These are phyloP conservation scores for Alternaria solani DNA, from an alignment of 2,329 filamentous ascomycete genomes.

Conservation along the genomic window DNA sequence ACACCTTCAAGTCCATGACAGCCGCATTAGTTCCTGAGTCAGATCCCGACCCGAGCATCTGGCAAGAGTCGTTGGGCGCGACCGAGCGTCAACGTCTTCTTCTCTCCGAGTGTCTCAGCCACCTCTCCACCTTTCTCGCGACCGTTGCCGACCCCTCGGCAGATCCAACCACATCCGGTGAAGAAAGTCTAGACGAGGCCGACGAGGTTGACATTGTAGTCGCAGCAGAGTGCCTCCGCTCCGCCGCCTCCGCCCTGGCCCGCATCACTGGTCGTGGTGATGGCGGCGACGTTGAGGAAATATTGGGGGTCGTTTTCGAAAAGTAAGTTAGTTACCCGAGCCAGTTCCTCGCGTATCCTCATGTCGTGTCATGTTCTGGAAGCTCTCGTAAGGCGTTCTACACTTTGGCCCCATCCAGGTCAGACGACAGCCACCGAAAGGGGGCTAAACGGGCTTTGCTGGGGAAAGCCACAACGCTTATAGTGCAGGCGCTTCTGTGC, in stretches of 20 bases:
- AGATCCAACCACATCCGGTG: constrained; percentile 8
- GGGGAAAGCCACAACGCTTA: constrained; percentile 32
- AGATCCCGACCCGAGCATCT: constrained; percentile 67
- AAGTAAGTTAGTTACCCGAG: constrained; percentile 72
- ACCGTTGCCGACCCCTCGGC: constrained; percentile 56
- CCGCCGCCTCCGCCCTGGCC: constrained; percentile 59
- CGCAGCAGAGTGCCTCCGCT: constrained; percentile 84
- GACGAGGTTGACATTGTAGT: constrained; percentile 81
- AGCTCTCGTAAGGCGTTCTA: constrained; percentile 9
- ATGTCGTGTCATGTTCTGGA: constrained; percentile 7
- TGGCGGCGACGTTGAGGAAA: constrained; percentile 90
- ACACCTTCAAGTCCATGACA: constrained; percentile 75
- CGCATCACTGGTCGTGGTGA: constrained; percentile 88
- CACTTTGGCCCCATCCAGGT: constrained; percentile 11
- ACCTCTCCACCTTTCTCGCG: constrained; percentile 76
- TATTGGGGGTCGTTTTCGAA: constrained; percentile 95
- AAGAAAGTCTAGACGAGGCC: constrained; percentile 6
- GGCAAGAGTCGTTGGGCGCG: constrained; percentile 86
- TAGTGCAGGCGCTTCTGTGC: constrained; percentile 19
- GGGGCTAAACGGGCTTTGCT: constrained; percentile 6
- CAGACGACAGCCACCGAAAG: constrained; percentile 13
- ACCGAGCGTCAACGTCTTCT: constrained; percentile 89
- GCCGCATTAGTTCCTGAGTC: constrained; percentile 55
- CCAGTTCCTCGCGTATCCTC: constrained; percentile 1
- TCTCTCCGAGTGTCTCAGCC: constrained; percentile 73